Conservation (phyloP, 208 protist genomes). For the Crithidia sp. region DNA sequence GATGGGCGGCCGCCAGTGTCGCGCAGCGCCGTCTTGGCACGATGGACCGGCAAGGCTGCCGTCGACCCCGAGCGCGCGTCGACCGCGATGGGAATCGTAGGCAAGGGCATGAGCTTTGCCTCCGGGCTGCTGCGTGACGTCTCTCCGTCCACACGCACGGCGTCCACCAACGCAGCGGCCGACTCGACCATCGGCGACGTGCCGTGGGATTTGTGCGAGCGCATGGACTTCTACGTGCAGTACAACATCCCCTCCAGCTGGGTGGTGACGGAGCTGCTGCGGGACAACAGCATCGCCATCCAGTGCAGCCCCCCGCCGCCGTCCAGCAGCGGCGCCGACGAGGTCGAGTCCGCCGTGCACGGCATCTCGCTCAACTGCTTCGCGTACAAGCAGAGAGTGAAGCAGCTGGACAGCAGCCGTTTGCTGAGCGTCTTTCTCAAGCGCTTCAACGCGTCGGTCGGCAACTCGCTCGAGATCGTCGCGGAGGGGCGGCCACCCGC, state of each 20-base stretch:
- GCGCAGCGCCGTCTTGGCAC: slow-evolving; percentile 46
- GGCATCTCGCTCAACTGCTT: slow-evolving; percentile 84
- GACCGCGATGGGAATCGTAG: slow-evolving; percentile 21
- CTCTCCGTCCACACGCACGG: slow-evolving; percentile 22
- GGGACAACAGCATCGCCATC: slow-evolving; percentile 79
- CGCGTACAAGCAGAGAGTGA: slow-evolving; percentile 76
- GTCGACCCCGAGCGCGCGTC: slow-evolving; percentile 1
- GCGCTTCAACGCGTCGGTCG: slow-evolving; percentile 80
- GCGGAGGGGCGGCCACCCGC: slow-evolving; percentile 32
- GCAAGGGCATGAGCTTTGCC: slow-evolving; percentile 80
- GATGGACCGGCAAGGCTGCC: slow-evolving; percentile 48
- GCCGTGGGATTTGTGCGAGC: slow-evolving; percentile 75
- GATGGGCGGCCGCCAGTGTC: slow-evolving; percentile 24
- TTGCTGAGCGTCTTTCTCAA: slow-evolving; percentile 77
- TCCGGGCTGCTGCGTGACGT: slow-evolving; percentile 39
- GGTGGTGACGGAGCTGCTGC: slow-evolving; percentile 59
- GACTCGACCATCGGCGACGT: slow-evolving; percentile 60
- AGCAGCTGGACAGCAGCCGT: slow-evolving; percentile 57
- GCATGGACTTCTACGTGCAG: slow-evolving; percentile 85
- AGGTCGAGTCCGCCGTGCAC: slow-evolving; percentile 42
- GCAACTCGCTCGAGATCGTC: slow-evolving; percentile 66
- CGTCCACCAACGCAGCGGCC: slow-evolving; percentile 23
- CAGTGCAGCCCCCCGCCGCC: slow-evolving; percentile 63
- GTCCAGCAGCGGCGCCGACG: not conserved
- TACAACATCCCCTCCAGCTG: slow-evolving; percentile 79